These are phyloP conservation scores for Gracilaria domingensis DNA, from an alignment of 23 red algal genomes.

Conservation along the genomic window DNA sequence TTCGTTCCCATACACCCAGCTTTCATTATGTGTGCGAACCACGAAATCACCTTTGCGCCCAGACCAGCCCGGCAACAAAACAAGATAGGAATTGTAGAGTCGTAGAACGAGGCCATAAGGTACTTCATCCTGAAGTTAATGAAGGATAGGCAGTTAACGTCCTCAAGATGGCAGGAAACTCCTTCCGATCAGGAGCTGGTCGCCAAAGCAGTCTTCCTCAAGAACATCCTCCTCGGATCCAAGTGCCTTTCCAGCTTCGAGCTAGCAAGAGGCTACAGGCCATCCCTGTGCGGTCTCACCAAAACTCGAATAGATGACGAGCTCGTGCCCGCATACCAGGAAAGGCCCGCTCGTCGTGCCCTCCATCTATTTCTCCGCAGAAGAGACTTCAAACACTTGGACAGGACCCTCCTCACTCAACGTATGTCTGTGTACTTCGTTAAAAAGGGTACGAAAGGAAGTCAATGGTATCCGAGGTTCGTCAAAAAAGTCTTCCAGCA, in stretches of 20 bases:
- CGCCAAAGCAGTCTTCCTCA: not conserved
- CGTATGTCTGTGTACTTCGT: slow-evolving; percentile 18
- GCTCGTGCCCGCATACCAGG: not conserved
- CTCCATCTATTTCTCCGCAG: not conserved
- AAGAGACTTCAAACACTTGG: not conserved
- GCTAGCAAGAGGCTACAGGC: slow-evolving; percentile 40
- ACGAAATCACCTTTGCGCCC: too few relatives aligned
- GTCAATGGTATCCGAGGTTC: slow-evolving; percentile 16
- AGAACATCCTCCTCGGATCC: not conserved
- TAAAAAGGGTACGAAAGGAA: not conserved
- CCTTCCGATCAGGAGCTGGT: not conserved
- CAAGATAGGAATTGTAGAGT: too few relatives aligned
- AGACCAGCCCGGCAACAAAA: too few relatives aligned
- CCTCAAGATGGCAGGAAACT: not conserved
- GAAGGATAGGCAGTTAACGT: not conserved
- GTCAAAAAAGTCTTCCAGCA: not conserved
- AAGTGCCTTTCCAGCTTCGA: not conserved
- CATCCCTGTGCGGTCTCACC: not conserved
- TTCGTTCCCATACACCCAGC: too few relatives aligned
- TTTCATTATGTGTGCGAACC: too few relatives aligned
- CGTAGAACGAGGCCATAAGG: too few relatives aligned
- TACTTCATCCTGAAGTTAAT: too few relatives aligned
- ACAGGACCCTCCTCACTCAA: not conserved
- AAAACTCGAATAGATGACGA: not conserved
- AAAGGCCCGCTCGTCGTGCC: slow-evolving; percentile 18